Base-by-base conservation (phyloP, 495 filamentous ascomycete species). In the Lasiosphaeriaceae sp. region DNA sequence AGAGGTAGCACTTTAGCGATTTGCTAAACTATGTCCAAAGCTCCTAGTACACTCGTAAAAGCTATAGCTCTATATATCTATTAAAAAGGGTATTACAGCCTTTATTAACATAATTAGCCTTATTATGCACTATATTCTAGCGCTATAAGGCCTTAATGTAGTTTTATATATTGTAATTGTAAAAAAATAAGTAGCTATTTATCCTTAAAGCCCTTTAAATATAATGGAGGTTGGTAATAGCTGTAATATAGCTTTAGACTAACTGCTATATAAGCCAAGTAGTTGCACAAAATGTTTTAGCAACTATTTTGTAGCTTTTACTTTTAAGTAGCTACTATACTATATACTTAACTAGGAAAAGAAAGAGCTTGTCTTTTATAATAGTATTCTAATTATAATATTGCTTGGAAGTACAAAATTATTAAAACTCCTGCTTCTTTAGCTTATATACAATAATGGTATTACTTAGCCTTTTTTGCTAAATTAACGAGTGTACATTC, bases 31-130 rank as follows among this genome's bases (percentile, higher is more conserved):
- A 21, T 16, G 16, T 8, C 46, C 46, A 48, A 16, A 48, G 21
- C 46, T 48, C 46, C 16, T 12, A 7, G 16, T 7, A 16, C 11
- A 48, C 8, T 21, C 46, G 19, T 21, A 11, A 19, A 11, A 48
- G 21, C 9, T 48, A 7, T 2, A 9, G 16, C 46, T 48, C 46
- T 12, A 21, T 19, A 48, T 48, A 48, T 7, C 46, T 21, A 48
- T 48, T 21, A 24, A 48, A 21, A 26, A 48, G 46, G 46, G 46
- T 23, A 48, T 48, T 21, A 19, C 55, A 37, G 23, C 47, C 31
- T 26, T 51, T 51, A 51, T 34, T 26, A 26, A 19, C 49, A 26
- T 51, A 51, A 26, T 35, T 51, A 26, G 49, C 49, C 26, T 51
- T 51, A 16, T 34, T 8, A 4, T 17, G 49, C 26, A 7, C 49